A percentile compares a stretch with the other conserved stretches of the same genome.
These are phyloP conservation scores for Ganoderma meredithae DNA, from an alignment of 1,284 basidiomycete genomes.

Conservation along the genomic window DNA sequence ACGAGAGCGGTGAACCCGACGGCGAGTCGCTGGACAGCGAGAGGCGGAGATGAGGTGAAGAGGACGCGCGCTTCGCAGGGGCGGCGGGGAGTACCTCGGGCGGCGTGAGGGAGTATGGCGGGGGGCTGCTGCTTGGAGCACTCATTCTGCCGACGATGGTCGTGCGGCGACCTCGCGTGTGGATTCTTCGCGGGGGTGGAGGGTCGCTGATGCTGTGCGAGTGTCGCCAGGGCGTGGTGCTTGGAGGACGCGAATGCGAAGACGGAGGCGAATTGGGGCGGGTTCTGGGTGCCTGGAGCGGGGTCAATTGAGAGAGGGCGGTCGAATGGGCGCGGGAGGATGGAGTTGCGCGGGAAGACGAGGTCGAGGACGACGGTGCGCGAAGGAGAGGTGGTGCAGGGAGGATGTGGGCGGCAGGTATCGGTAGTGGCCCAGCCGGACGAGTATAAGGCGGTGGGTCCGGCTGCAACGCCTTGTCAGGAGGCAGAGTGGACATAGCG, in stretches of 20 bases:
- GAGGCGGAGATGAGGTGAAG: constrained; percentile 32
- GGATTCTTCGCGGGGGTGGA: constrained; percentile 11
- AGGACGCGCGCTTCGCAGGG: constrained; percentile 21
- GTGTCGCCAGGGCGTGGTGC: constrained; percentile 17
- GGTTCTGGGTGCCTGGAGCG: constrained; percentile 9
- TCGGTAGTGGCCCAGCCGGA: constrained; percentile 15
- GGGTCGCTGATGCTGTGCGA: constrained; percentile 21
- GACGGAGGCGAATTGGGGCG: not conserved
- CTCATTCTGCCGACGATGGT: constrained; percentile 25
- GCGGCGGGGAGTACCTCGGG: constrained; percentile 23
- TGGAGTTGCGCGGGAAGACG: not conserved
- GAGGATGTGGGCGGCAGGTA: constrained; percentile 16
- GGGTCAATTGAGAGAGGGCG: constrained; percentile 18
- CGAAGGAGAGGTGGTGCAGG: not conserved
- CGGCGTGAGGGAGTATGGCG: constrained; percentile 34
- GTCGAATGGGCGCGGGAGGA: constrained; percentile 1
- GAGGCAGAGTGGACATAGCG: not conserved
- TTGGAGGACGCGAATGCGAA: not conserved
- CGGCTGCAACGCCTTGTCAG: constrained; percentile 13
- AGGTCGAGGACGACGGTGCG: not conserved
- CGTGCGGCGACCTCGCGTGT: constrained; percentile 12
- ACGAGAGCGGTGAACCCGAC: constrained; percentile 7
- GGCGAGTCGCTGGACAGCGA: constrained; percentile 5
- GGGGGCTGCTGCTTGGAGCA: constrained; percentile 33
- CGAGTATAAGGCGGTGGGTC: constrained; percentile 29